These are phyloP conservation scores for Strobilomyces confusus DNA, from an alignment of 768 basidiomycete genomes.

Conservation along the genomic window DNA sequence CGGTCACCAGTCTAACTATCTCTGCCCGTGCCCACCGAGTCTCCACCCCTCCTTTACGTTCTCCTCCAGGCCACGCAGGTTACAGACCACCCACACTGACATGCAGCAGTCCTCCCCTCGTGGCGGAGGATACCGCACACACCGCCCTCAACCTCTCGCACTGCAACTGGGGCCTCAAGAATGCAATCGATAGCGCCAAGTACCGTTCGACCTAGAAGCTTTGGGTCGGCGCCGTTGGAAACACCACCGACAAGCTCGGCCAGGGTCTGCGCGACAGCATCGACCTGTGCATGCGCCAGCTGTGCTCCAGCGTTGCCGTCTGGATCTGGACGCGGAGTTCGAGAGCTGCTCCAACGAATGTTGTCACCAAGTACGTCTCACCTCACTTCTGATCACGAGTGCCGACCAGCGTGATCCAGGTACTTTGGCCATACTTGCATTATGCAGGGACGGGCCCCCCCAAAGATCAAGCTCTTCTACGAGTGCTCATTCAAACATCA, in stretches of 20 bases:
- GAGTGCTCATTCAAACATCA: conserved; percentile 85
- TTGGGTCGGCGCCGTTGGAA: conserved; percentile 74
- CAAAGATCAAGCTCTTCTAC: conserved; percentile 77
- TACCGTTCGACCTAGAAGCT: conserved; percentile 48
- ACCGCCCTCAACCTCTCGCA: conserved; percentile 63
- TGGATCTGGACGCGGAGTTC: conserved; percentile 83
- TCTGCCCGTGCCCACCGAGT: conserved; percentile 2
- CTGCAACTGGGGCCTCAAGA: conserved; percentile 81
- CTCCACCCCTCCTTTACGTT: conserved; percentile 26
- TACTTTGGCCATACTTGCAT: conserved; percentile 85
- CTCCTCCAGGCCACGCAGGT: conserved; percentile 36
- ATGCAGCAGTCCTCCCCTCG: conserved; percentile 35
- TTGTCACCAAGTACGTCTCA: conserved; percentile 64
- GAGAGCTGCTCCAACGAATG: conserved; percentile 80
- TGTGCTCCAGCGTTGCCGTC: conserved; percentile 49
- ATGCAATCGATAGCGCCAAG: conserved; percentile 72
- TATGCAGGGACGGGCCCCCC: conserved; percentile 83
- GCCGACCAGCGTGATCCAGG: conserved; percentile 31
- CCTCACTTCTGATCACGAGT: conserved; percentile 6
- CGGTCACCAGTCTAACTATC: no score
- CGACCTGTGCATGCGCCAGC: conserved; percentile 44
- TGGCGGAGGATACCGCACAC: conserved; percentile 29
- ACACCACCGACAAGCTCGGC: conserved; percentile 60
- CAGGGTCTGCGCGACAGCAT: conserved; percentile 54
- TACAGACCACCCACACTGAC: conserved; percentile 47